phyloP scores from a whole-genome alignment of 2,329 filamentous ascomycete species.

The Talaromyces sp. region DNA sequence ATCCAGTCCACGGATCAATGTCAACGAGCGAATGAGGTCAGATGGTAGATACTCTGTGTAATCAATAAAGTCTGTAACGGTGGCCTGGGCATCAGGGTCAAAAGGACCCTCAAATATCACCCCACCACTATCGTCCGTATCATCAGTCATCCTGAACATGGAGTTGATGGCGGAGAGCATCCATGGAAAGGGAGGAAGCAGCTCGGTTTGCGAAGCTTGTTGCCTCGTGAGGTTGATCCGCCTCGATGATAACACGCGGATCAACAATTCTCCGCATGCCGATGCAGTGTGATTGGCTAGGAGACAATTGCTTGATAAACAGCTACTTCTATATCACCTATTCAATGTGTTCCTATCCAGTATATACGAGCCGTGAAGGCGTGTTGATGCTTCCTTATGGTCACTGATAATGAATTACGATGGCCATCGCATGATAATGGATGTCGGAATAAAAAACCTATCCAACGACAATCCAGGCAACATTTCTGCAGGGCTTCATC shows the following conservation, averaged over 20 bases:
- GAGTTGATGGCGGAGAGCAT: neutral
- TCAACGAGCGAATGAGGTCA: slow-evolving; percentile 61
- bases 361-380: neutral
- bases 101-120: slow-evolving; percentile 48
- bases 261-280: slow-evolving; percentile 30
- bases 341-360: neutral
- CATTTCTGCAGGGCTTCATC: neutral
- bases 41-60: slow-evolving; percentile 68
- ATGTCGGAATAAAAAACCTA: neutral
- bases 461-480: neutral
- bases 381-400: neutral
- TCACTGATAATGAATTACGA: too few relatives aligned
- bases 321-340: neutral
- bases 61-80: slow-evolving; percentile 65
- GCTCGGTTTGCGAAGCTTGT: neutral
- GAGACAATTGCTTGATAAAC: neutral
- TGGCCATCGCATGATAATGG: neutral
- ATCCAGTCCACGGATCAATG: slow-evolving; percentile 54
- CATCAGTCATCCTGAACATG: slow-evolving; percentile 36
- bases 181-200: neutral
- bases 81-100: slow-evolving; percentile 63
- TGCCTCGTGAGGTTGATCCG: slow-evolving; percentile 6
- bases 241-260: slow-evolving; percentile 22
- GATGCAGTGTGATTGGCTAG: slow-evolving; percentile 1
- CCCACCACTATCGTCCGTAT: slow-evolving; percentile 41